phyloP scores from a whole-genome alignment of 1,284 basidiomycete genomes.

The Apiotrichum brassicae region DNA sequence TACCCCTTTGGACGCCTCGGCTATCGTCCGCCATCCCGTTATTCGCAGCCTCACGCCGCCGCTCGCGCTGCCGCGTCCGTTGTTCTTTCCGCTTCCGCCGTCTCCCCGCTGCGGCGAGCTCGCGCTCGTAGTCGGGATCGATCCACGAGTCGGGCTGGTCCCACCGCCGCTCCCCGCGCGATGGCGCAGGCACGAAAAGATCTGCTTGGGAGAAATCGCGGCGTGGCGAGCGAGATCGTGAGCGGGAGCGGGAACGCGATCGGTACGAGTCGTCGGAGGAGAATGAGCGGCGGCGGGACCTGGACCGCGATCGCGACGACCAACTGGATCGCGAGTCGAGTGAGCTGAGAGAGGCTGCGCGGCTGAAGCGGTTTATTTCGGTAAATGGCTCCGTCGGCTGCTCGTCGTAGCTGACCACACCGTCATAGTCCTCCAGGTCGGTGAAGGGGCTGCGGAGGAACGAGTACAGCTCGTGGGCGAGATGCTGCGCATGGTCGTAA shows the following conservation, averaged over 20 bases:
- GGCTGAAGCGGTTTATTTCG: background rate
- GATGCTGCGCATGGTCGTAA: conserved; percentile 71
- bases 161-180: conserved; percentile 28
- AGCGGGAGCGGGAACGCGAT: conserved; percentile 6
- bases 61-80: background rate
- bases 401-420: conserved; percentile 55
- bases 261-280: conserved; percentile 9
- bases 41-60: background rate
- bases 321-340: background rate
- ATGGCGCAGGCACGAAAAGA: conserved; percentile 24
- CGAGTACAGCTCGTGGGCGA: conserved; percentile 80
- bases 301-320: background rate
- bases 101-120: background rate
- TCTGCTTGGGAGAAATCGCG: conserved; percentile 22
- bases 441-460: conserved; percentile 78
- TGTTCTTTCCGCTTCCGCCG: conserved; percentile 4
- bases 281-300: background rate
- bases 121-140: conserved; percentile 29
- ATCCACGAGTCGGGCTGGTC: conserved; percentile 40
- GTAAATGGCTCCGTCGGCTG: background rate
- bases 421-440: conserved; percentile 71
- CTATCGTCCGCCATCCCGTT: background rate
- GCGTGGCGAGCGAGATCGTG: conserved; percentile 8
- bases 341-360: no score
- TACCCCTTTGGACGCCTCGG: background rate